phyloP scores from a whole-genome alignment of 1,139 yeast genomes.

The Yamadazyma sp. region DNA sequence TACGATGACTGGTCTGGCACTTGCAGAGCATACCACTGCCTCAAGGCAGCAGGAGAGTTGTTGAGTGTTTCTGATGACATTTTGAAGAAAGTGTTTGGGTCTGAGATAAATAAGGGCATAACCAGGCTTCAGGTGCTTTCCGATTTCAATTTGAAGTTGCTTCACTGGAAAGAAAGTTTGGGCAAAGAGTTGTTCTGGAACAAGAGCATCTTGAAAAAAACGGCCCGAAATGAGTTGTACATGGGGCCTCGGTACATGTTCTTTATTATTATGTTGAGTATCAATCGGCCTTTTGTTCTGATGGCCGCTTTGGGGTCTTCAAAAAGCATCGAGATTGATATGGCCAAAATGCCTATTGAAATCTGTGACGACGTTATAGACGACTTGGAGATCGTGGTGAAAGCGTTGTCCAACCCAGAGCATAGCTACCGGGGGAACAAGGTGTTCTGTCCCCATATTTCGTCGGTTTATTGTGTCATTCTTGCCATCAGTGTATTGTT shows the following conservation, averaged over 20 bases:
- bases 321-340: conserved; percentile 7
- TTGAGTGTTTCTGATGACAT: conserved; percentile 12
- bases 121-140: conserved; percentile 8
- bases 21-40: conserved; percentile 12
- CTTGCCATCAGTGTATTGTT: conserved; percentile 14
- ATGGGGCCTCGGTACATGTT: conserved; percentile 14
- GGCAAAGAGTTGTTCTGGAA: conserved; percentile 11
- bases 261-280: conserved; percentile 14
- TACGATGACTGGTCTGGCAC: conserved; percentile 12
- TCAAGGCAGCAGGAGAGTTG: conserved; percentile 12
- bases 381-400: conserved; percentile 13
- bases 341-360: conserved; percentile 7
- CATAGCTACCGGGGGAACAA: not conserved
- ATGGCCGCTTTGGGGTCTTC: conserved; percentile 13
- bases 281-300: conserved; percentile 14
- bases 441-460: conserved; percentile 12
- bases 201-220: conserved; percentile 9
- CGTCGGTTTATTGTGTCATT: conserved; percentile 12
- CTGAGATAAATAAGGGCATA: conserved; percentile 5
- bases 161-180: conserved; percentile 10
- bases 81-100: conserved; percentile 11
- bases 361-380: conserved; percentile 15
- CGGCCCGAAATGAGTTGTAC: conserved; percentile 14
- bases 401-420: conserved; percentile 8
- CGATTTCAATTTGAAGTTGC: conserved; percentile 9